phyloP scores from a whole-genome alignment of 164 flowering plant species.

The Santalum album region DNA sequence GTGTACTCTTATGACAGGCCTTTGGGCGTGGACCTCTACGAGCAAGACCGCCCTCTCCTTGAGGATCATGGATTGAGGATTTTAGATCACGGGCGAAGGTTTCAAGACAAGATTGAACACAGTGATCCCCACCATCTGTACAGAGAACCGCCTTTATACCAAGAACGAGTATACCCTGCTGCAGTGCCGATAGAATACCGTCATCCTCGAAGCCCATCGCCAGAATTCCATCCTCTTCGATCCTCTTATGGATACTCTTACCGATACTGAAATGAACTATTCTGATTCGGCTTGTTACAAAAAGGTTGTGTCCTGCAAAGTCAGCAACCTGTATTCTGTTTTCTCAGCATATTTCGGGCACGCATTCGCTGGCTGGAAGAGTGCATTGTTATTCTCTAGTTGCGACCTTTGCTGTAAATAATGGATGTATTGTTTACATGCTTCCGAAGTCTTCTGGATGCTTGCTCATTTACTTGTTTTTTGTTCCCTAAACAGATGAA shows the following conservation, averaged over 20 bases:
- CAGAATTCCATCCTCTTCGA: constrained; percentile 4
- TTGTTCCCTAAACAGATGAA: no score
- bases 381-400: no score
- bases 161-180: constrained; percentile 4
- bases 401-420: no score
- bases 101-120: constrained; percentile 8
- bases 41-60: constrained; percentile 8
- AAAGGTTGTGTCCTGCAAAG: no score
- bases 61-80: constrained; percentile 14
- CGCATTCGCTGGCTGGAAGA: no score
- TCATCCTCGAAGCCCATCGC: neutral
- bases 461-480: no score
- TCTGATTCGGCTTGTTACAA: no score
- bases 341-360: no score
- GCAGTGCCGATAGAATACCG: constrained; percentile 7
- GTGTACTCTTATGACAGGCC: constrained; percentile 23
- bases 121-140: constrained; percentile 10
- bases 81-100: constrained; percentile 14
- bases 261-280: no score
- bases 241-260: constrained; percentile 3
- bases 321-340: no score
- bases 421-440: no score
- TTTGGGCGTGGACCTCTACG: constrained; percentile 10
- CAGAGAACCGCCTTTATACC: constrained; percentile 8
- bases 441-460: no score